Evolutionary conservation across 176 grass and related monocot species (phyloP).

Genomic region (Lolium perenne): DNA sequence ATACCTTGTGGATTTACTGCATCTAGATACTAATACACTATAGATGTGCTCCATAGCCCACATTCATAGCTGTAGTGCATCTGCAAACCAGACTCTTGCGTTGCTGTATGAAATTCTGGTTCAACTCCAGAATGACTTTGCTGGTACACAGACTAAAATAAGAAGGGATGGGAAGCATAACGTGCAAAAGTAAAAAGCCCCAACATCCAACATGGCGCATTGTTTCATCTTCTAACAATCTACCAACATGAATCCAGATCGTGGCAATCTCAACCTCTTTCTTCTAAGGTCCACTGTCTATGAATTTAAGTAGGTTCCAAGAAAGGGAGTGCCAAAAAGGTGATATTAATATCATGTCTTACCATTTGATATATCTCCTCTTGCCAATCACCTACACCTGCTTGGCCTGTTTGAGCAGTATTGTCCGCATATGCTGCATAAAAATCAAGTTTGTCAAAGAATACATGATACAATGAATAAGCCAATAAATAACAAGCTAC

Average conservation of each 20-base stretch:
- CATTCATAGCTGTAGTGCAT: slow-evolving; percentile 2
- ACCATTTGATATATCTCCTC: slow-evolving; percentile 64
- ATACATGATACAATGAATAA: slow-evolving; percentile 34
- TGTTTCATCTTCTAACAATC: slow-evolving; percentile 36
- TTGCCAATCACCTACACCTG: slow-evolving; percentile 55
- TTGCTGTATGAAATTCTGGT: neutral
- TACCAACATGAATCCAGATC: neutral
- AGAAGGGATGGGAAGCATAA: slow-evolving; percentile 29
- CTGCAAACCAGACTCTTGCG: neutral
- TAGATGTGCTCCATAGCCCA: neutral
- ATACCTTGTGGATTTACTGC: neutral
- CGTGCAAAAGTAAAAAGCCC: neutral
- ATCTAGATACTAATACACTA: slow-evolving; percentile 1
- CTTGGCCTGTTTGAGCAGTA: slow-evolving; percentile 47
- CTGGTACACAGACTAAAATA: neutral
- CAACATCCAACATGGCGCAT: neutral
- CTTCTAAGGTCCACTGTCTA: neutral
- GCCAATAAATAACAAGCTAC: slow-evolving; percentile 24
- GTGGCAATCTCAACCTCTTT: neutral
- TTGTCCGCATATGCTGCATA: slow-evolving; percentile 69
- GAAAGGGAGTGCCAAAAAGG: neutral
- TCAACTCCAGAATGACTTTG: neutral
- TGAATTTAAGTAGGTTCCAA: neutral
- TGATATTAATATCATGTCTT: neutral
- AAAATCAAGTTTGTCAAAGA: slow-evolving; percentile 42